These are phyloP conservation scores for Pluteus cervinus DNA, from an alignment of 768 basidiomycete species.

Conservation along the genomic window DNA sequence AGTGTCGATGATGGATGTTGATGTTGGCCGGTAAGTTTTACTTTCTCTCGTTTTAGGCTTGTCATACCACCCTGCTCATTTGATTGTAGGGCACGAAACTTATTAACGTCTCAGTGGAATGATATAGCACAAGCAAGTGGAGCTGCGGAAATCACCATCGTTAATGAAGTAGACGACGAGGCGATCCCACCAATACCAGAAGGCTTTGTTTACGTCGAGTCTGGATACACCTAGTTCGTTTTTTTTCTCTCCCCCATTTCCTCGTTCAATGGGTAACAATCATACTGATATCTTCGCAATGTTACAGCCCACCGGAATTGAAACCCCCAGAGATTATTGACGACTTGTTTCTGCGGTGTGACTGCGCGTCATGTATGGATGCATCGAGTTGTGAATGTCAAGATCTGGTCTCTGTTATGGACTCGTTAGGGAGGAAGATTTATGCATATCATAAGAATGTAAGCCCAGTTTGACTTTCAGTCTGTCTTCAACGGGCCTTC, in stretches of 20 bases:
- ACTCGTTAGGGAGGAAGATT: constrained; percentile 10
- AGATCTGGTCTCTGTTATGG: constrained; percentile 1
- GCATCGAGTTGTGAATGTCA: constrained; percentile 6
- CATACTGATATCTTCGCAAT: constrained; percentile 2
- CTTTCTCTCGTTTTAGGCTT: too few species aligned
- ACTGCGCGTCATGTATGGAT: neutral
- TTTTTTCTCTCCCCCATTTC: constrained; percentile 1
- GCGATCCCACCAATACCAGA: constrained; percentile 35
- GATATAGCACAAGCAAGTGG: constrained; percentile 14
- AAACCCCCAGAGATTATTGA: constrained; percentile 1
- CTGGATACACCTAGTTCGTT: constrained; percentile 42
- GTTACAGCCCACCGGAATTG: constrained; percentile 4
- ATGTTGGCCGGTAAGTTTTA: too few species aligned
- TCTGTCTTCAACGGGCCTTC: constrained; percentile 1
- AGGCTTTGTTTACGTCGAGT: constrained; percentile 49
- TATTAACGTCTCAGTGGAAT: constrained; percentile 21
- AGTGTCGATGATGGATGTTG: too few species aligned
- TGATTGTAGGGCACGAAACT: too few species aligned
- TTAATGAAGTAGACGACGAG: constrained; percentile 37
- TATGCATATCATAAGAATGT: constrained; percentile 40
- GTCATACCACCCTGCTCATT: too few species aligned
- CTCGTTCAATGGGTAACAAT: neutral
- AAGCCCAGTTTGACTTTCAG: constrained; percentile 3
- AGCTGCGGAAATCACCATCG: constrained; percentile 28
- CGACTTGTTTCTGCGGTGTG: constrained; percentile 2